phyloP scores from a whole-genome alignment of 306 rosid genomes.

The Malus fusca region DNA sequence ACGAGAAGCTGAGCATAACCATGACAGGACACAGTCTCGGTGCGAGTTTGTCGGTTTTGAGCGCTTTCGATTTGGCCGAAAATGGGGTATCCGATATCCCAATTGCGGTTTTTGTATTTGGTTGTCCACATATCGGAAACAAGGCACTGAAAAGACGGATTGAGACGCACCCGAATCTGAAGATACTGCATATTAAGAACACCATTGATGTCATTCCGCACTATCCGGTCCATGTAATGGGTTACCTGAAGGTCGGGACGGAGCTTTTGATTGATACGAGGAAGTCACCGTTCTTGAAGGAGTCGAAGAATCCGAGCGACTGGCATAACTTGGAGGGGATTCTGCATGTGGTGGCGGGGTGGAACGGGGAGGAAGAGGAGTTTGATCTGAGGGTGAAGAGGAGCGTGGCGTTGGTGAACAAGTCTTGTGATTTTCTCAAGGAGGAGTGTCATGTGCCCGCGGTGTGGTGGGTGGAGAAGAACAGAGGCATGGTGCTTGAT shows the following conservation, averaged over 20 bases:
- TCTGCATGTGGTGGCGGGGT: conserved; percentile 68
- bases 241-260: conserved; percentile 34
- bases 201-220: conserved; percentile 36
- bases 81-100: conserved; percentile 36
- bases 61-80: conserved; percentile 54
- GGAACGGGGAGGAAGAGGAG: conserved; percentile 41
- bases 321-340: conserved; percentile 74
- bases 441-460: conserved; percentile 36
- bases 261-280: conserved; percentile 45
- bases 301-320: conserved; percentile 44
- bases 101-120: conserved; percentile 44
- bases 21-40: conserved; percentile 63
- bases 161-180: conserved; percentile 4
- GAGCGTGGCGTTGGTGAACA: conserved; percentile 63
- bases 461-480: conserved; percentile 72
- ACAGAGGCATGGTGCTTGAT: conserved; percentile 43
- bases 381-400: conserved; percentile 63
- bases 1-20: conserved; percentile 41
- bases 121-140: conserved; percentile 26
- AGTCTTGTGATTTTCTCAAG: conserved; percentile 41
- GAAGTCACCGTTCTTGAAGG: conserved; percentile 44
- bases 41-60: conserved; percentile 34
- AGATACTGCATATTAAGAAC: conserved; percentile 40
- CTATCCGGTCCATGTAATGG: conserved; percentile 35
- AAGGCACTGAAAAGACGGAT: neutral